A percentile compares a stretch with the other conserved stretches of the same genome.
Evolutionary conservation across 1,284 basidiomycete genomes (phyloP).

Genomic region (Coriolopsis trogii): DNA sequence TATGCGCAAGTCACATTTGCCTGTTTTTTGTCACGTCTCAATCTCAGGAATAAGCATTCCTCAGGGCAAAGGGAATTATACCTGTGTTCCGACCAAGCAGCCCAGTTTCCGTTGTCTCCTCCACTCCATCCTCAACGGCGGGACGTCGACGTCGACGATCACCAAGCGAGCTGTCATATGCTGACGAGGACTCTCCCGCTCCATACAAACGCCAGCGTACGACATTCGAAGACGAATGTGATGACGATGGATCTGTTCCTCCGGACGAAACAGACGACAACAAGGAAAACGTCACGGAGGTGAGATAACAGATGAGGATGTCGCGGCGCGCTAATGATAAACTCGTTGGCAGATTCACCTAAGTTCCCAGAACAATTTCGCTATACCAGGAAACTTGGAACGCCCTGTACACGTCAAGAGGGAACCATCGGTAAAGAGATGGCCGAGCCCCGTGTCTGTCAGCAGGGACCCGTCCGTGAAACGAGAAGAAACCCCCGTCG

Average conservation of each 20-base stretch:
- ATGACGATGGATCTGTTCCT: background rate
- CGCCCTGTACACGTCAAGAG: background rate
- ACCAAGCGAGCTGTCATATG: background rate
- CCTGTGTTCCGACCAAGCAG: background rate
- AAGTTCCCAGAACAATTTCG: conserved; percentile 5
- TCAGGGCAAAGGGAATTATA: conserved; percentile 17
- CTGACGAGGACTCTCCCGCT: background rate
- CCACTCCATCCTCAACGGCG: background rate
- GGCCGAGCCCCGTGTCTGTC: background rate
- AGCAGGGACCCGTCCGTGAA: background rate
- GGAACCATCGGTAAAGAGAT: background rate
- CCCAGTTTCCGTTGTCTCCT: background rate
- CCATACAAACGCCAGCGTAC: background rate
- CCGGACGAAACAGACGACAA: background rate
- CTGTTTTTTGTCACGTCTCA: background rate
- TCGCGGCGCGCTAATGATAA: background rate
- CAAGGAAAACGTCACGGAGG: conserved; percentile 8
- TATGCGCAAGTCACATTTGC: background rate
- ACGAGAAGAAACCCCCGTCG: background rate
- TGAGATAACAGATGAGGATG: background rate
- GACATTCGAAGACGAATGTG: background rate
- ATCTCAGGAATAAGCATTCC: conserved; percentile 12
- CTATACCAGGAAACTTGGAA: background rate
- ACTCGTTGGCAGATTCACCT: conserved; percentile 2
- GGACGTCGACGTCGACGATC: background rate